phyloP scores from a whole-genome alignment of 768 basidiomycete species.

The Suillus lakei region DNA sequence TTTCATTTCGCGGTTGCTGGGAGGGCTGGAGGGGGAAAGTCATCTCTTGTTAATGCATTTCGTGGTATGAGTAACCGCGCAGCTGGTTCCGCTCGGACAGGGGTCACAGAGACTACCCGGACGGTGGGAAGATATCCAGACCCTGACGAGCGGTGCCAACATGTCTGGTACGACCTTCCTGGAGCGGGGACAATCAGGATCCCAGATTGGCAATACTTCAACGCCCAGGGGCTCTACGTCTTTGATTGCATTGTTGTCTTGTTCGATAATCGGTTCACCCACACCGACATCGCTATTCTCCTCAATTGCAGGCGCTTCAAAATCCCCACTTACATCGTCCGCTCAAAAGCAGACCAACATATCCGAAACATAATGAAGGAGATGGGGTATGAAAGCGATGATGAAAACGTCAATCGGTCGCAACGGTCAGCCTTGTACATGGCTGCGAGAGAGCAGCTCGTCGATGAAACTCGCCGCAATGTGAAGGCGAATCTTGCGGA shows the following conservation, averaged over 20 bases:
- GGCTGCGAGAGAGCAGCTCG: conserved; percentile 21
- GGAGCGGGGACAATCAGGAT: conserved; percentile 31
- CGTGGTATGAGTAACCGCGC: conserved; percentile 25
- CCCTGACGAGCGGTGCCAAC: conserved; percentile 17
- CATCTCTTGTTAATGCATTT: conserved; percentile 35
- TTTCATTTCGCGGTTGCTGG: conserved; percentile 36
- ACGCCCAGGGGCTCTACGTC: conserved; percentile 28
- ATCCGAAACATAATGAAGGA: conserved; percentile 17
- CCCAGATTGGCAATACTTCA: conserved; percentile 34
- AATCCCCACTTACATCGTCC: conserved; percentile 21
- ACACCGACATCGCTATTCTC: conserved; percentile 19
- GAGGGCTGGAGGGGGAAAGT: conserved; percentile 31
- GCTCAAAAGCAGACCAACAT: conserved; percentile 21
- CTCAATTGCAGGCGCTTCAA: conserved; percentile 17
- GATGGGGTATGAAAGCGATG: conserved; percentile 12
- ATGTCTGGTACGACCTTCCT: conserved; percentile 35
- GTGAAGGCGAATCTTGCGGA: conserved; percentile 18
- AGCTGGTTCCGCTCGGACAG: conserved; percentile 26
- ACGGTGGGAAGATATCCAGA: conserved; percentile 27
- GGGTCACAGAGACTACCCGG: conserved; percentile 28
- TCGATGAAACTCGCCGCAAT: conserved; percentile 20
- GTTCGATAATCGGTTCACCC: conserved; percentile 23
- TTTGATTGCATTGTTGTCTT: conserved; percentile 21
- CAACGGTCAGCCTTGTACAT: conserved; percentile 12
- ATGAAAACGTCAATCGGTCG: conserved; percentile 9